phyloP scores from a whole-genome alignment of 345 rosid genomes.

The Cardamine occulta region DNA sequence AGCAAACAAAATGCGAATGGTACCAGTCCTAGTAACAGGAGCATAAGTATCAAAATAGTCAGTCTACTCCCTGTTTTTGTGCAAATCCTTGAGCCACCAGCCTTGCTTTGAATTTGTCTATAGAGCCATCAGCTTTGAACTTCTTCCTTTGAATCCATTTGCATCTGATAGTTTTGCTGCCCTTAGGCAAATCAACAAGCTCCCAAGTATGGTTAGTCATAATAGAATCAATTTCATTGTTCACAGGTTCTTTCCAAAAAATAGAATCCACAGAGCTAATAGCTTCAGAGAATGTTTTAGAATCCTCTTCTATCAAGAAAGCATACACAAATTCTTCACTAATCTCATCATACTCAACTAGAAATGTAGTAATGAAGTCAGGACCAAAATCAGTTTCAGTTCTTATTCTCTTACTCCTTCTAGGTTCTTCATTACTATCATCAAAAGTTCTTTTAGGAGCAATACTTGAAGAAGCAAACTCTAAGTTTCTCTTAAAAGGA shows the following conservation, averaged over 20 bases:
- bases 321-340: background rate
- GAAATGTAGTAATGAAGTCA: background rate
- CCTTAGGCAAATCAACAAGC: background rate
- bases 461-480: background rate
- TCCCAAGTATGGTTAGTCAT: background rate
- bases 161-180: background rate
- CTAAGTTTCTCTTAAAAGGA: background rate
- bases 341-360: background rate
- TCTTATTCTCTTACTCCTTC: background rate
- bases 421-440: background rate
- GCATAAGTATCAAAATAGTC: background rate
- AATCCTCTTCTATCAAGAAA: background rate
- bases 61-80: background rate
- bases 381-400: background rate
- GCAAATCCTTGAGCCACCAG: background rate
- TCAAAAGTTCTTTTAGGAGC: background rate
- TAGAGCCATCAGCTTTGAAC: background rate
- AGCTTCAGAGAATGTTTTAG: background rate
- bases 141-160: background rate
- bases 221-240: background rate
- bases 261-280: background rate
- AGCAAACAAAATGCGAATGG: background rate
- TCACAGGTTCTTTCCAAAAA: background rate
- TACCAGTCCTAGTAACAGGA: background rate
- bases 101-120: background rate